phyloP scores from a whole-genome alignment of 805 yeast genomes.

The Myxozyma monticola region DNA sequence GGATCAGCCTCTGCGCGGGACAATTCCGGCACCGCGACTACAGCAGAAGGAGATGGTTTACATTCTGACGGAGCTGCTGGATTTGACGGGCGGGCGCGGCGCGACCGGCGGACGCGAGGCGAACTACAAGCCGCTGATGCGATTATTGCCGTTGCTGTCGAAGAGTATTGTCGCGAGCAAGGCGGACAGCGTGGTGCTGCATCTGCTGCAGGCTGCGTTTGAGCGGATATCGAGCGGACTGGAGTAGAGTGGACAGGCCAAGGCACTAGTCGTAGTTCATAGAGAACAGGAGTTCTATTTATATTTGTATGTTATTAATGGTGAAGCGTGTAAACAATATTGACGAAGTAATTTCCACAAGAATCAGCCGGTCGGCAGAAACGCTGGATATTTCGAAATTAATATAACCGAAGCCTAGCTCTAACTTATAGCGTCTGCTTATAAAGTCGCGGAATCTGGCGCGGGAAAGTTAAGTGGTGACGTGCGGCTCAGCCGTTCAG shows the following conservation, averaged over 20 bases:
- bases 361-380: no score
- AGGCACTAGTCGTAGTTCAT: no score
- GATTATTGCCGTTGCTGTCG: constrained; percentile 26
- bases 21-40: constrained; percentile 64
- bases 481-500: no score
- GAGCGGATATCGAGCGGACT: constrained; percentile 25
- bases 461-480: no score
- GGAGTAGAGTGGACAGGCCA: not conserved
- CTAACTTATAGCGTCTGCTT: no score
- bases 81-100: constrained; percentile 7
- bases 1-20: constrained; percentile 58
- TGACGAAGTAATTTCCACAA: no score
- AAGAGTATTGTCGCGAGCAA: constrained; percentile 28
- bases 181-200: constrained; percentile 19
- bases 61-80: constrained; percentile 30
- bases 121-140: constrained; percentile 23
- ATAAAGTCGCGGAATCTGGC: no score
- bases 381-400: no score
- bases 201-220: constrained; percentile 24
- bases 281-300: no score
- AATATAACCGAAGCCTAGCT: no score
- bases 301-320: no score
- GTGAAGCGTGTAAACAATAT: no score
- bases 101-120: not conserved
- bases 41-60: constrained; percentile 60